phyloP scores from a whole-genome alignment of 176 grass and related monocot genomes.

The Guadua angustifolia region DNA sequence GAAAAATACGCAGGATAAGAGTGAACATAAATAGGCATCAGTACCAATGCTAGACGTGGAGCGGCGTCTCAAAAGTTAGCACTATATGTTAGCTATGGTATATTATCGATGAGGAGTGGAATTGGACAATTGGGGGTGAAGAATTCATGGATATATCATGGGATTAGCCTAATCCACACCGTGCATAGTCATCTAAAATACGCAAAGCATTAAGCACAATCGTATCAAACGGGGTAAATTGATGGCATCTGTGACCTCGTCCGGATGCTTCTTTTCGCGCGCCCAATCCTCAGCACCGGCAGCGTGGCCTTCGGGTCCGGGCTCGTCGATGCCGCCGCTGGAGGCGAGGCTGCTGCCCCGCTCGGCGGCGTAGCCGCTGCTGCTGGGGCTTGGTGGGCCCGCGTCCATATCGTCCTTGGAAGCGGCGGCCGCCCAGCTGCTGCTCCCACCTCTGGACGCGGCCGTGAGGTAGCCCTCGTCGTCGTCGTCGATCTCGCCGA shows the following conservation, averaged over 20 bases:
- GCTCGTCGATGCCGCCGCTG: constrained; percentile 64
- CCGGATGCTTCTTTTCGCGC: constrained; percentile 67
- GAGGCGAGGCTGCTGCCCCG: constrained; percentile 79
- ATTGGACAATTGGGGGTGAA: background rate
- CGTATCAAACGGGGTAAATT: background rate
- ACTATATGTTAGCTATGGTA: background rate
- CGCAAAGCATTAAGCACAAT: background rate
- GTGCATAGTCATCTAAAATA: background rate
- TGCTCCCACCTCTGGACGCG: constrained; percentile 53
- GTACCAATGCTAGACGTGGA: background rate
- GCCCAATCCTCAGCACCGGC: constrained; percentile 56
- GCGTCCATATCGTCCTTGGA: constrained; percentile 41
- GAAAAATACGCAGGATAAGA: background rate
- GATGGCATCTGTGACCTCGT: constrained; percentile 52
- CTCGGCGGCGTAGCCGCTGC: constrained; percentile 90
- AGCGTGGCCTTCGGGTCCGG: constrained; percentile 20
- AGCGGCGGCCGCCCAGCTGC: constrained; percentile 18
- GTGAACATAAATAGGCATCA: background rate
- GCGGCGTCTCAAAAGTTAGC: background rate
- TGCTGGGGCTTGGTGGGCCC: constrained; percentile 75
- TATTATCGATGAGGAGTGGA: background rate
- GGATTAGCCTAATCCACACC: background rate
- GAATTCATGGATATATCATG: background rate
- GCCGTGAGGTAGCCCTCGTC: constrained; percentile 52
- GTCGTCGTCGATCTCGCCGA: constrained; percentile 43